A percentile compares a stretch with the other conserved stretches of the same genome.
phyloP scores from a whole-genome alignment of 345 rosid genomes.

The Capsella bursapastoris region DNA sequence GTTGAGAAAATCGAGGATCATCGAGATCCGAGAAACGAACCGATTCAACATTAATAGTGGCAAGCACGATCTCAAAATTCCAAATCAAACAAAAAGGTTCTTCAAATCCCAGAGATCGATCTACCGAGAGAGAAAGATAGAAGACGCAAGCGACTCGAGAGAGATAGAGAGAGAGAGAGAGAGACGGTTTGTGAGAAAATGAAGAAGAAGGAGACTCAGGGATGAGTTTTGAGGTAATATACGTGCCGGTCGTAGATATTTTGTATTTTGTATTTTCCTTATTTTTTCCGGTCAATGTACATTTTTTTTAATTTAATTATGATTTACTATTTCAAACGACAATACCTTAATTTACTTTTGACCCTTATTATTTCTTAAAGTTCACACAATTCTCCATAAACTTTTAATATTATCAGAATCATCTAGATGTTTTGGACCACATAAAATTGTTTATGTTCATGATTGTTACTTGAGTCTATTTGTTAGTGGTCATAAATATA shows the following conservation, averaged over 20 bases:
- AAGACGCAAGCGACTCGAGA: slow-evolving; percentile 33
- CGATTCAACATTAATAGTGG: slow-evolving; percentile 33
- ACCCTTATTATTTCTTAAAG: background rate
- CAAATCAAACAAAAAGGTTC: slow-evolving; percentile 28
- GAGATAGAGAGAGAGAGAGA: background rate
- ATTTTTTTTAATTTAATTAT: background rate
- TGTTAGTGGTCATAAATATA: background rate
- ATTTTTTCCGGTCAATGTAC: slow-evolving; percentile 23
- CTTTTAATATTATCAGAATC: background rate
- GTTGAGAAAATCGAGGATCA: slow-evolving; percentile 44
- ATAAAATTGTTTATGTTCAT: background rate
- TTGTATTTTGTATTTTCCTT: slow-evolving; percentile 34
- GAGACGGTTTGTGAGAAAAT: slow-evolving; percentile 46
- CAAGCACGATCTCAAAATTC: slow-evolving; percentile 34
- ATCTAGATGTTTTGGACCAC: background rate
- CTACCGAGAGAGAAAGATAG: slow-evolving; percentile 7
- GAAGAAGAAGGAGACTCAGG: background rate
- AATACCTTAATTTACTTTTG: background rate
- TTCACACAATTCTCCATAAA: background rate
- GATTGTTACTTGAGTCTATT: background rate
- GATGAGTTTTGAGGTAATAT: slow-evolving; percentile 40
- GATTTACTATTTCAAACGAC: background rate
- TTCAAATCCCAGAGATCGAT: slow-evolving; percentile 28
- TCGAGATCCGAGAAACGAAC: slow-evolving; percentile 47
- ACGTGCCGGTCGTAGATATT: slow-evolving; percentile 43